Conservation (phyloP, 2,329 filamentous ascomycete species). For the Xylaria sp. region DNA sequence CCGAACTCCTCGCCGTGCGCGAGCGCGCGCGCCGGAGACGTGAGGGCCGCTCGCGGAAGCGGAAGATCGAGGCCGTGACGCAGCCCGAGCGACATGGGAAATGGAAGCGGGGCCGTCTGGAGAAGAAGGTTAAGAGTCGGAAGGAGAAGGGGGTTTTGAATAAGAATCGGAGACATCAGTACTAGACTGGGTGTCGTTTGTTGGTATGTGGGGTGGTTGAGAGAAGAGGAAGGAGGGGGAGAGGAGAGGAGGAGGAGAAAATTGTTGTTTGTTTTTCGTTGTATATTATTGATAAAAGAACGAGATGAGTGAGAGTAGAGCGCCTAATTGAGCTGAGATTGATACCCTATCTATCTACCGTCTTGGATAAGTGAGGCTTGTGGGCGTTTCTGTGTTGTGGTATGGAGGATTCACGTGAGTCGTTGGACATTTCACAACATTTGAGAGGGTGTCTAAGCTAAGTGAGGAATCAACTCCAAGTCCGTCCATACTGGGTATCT, state of each 20-base stretch:
- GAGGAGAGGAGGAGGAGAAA: neutral
- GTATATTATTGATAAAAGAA: neutral
- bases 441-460: too few relatives aligned
- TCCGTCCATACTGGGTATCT: too few relatives aligned
- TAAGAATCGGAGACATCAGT: conserved; percentile 65
- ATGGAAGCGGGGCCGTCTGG: conserved; percentile 77
- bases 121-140: conserved; percentile 75
- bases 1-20: conserved; percentile 65
- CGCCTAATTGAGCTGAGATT: neutral
- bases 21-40: conserved; percentile 66
- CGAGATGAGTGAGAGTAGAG: neutral
- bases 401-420: neutral
- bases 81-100: conserved; percentile 72
- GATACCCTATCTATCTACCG: neutral
- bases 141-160: conserved; percentile 73
- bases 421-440: too few relatives aligned
- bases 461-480: too few relatives aligned
- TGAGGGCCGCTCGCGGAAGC: conserved; percentile 71
- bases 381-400: neutral
- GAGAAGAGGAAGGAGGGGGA: too few relatives aligned
- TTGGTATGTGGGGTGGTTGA: too few relatives aligned
- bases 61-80: conserved; percentile 80
- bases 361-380: neutral
- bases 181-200: too few relatives aligned
- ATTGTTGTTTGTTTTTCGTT: neutral